Base-by-base conservation (phyloP, 768 basidiomycete species). In the Tricholomella constricta region DNA sequence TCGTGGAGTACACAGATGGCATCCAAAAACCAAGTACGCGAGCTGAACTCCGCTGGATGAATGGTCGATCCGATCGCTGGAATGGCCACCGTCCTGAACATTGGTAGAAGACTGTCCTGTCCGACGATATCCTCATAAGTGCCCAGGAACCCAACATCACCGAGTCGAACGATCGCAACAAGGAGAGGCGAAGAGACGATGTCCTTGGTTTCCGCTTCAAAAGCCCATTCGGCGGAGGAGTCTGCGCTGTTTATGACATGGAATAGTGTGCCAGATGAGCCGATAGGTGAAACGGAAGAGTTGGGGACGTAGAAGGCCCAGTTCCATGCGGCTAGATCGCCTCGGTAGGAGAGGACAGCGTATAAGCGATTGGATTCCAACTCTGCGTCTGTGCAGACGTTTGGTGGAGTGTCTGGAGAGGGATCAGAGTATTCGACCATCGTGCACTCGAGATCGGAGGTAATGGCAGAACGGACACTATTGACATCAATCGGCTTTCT, bases 241-340 rank as follows among this genome's bases (percentile, higher is more conserved):
- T 58, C 54, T n/a, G 51, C 62, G 50, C 67, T 68, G 51, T 62
- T 61, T 35, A 74, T 67, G 57, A 77, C 75, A 50, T 77, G 76
- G 62, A 78, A 78, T 5, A 78, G 61, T 7, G 76, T 77, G 3
- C 78, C 77, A 14, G 66, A 60, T 35, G 71, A 68, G 20, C 78
- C 78, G 55, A 78, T 72, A 12, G 78, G 77, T 4, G 61, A 56
- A 1, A 66, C 59, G 6, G 65, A 48, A 41, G 75, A 72, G 61
- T 78, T 69, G 44, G 76, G 71, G 25, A 78, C 69, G 64, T 72
- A 78, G 59, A 80, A 80, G 5, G 74, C 72, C 78, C 78, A 80
- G 56, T 78, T 74, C 78, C 78, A 80, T 5, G 74, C 69, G 19
- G 75, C 75, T 29, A 76, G 72, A 55, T 80, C 77, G 32, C 76